phyloP scores from a whole-genome alignment of 805 yeast species.

The Monosporozyma unispora region DNA sequence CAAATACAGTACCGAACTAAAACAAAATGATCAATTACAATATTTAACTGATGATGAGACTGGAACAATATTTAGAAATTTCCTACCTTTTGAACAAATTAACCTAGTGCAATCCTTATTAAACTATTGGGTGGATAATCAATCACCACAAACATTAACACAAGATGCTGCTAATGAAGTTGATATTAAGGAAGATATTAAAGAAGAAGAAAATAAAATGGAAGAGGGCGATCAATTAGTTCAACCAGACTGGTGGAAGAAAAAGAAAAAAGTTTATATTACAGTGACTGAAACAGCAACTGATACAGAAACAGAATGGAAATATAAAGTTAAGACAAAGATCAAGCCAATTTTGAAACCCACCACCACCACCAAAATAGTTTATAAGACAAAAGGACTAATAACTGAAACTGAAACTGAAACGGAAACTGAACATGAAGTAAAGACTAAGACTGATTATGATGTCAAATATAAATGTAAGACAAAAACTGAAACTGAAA shows the following conservation, averaged over 20 bases:
- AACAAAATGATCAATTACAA: background rate
- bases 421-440: conserved; percentile 6
- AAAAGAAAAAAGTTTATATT: conserved; percentile 2
- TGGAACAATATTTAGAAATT: conserved; percentile 6
- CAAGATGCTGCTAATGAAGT: background rate
- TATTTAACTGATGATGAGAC: conserved; percentile 6
- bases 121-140: background rate
- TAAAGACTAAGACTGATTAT: conserved; percentile 9
- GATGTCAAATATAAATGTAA: conserved; percentile 5
- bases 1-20: background rate
- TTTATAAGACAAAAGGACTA: conserved; percentile 3
- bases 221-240: background rate
- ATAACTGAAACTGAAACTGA: conserved; percentile 3
- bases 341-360: background rate
- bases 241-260: conserved; percentile 4
- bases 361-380: conserved; percentile 6
- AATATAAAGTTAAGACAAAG: background rate
- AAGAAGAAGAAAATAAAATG: background rate
- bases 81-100: conserved; percentile 8
- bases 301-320: conserved; percentile 5
- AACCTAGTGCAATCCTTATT: conserved; percentile 4
- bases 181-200: background rate
- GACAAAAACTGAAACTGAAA: conserved; percentile 10
- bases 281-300: conserved; percentile 6
- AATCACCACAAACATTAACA: background rate